Percentiles rank a stretch among this genome's conserved stretches.
Conservation (phyloP, 768 basidiomycete genomes). For the Lentinus tigrinus region DNA sequence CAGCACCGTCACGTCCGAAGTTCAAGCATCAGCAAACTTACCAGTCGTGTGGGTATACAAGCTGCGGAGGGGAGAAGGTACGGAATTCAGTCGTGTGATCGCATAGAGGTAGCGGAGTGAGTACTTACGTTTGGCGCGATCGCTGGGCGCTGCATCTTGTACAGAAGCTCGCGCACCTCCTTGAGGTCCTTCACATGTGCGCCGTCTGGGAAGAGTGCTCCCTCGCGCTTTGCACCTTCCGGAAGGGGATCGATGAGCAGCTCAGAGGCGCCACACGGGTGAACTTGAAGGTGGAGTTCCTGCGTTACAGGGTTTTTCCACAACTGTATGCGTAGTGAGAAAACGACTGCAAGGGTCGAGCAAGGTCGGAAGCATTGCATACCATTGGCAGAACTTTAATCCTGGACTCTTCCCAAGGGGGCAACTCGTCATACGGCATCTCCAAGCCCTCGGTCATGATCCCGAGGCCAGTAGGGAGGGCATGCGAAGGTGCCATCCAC, state of each 20-base stretch:
- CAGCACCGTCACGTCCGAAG: neutral
- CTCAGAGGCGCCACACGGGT: constrained; percentile 72
- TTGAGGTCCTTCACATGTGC: constrained; percentile 71
- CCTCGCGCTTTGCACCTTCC: constrained; percentile 50
- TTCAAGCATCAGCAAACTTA: constrained; percentile 21
- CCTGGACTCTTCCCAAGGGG: constrained; percentile 78
- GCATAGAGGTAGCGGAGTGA: neutral
- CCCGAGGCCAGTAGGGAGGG: constrained; percentile 77
- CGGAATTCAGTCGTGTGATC: constrained; percentile 10
- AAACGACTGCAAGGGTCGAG: neutral
- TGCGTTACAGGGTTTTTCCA: constrained; percentile 94
- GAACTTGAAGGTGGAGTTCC: constrained; percentile 84
- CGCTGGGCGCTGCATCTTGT: constrained; percentile 86
- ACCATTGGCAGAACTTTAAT: constrained; percentile 71
- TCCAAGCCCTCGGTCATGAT: constrained; percentile 80
- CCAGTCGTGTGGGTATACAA: constrained; percentile 92
- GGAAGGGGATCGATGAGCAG: constrained; percentile 77
- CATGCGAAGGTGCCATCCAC: constrained; percentile 82
- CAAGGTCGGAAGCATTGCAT: constrained; percentile 9
- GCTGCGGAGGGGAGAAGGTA: constrained; percentile 32
- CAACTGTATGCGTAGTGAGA: constrained; percentile 39
- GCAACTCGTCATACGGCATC: constrained; percentile 62
- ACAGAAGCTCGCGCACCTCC: constrained; percentile 70
- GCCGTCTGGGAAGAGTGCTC: constrained; percentile 81
- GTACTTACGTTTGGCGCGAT: constrained; percentile 70